Percentiles rank a stretch among this genome's conserved stretches.
phyloP scores from a whole-genome alignment of 257 asterid species.

The Solanum commersonii region DNA sequence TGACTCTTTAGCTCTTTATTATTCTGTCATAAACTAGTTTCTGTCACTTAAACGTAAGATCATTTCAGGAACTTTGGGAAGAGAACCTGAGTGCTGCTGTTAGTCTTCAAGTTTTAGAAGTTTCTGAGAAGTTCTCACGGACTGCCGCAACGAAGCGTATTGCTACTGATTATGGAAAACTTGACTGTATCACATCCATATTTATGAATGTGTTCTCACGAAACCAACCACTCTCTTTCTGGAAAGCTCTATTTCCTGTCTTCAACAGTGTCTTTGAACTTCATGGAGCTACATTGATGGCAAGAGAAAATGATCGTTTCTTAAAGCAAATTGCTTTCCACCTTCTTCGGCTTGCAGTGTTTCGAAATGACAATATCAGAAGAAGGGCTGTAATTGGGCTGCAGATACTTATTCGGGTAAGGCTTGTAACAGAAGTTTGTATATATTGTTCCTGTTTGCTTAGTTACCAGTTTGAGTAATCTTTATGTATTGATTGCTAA shows the following conservation, averaged over 20 bases:
- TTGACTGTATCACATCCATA: constrained; percentile 87
- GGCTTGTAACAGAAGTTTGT: constrained; percentile 4
- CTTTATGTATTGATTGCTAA: constrained; percentile 9
- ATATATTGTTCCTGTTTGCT: neutral
- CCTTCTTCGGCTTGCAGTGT: constrained; percentile 95
- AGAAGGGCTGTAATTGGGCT: constrained; percentile 88
- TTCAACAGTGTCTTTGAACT: constrained; percentile 73
- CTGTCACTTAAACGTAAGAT: neutral
- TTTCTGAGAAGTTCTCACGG: constrained; percentile 70
- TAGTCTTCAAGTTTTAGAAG: constrained; percentile 89
- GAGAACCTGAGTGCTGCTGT: constrained; percentile 95
- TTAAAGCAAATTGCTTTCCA: constrained; percentile 93
- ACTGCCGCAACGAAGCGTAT: constrained; percentile 72
- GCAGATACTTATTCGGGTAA: constrained; percentile 92
- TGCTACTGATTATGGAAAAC: constrained; percentile 96
- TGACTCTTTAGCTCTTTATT: neutral
- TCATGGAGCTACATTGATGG: constrained; percentile 96
- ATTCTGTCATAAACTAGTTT: neutral
- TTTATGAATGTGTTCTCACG: constrained; percentile 79
- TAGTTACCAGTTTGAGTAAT: neutral
- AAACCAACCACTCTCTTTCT: constrained; percentile 81
- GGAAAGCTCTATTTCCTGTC: constrained; percentile 87
- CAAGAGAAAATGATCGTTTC: constrained; percentile 96
- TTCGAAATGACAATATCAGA: constrained; percentile 78
- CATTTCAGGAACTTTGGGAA: constrained; percentile 96